phyloP scores from a whole-genome alignment of 805 yeast species.

The Sungouiozyma intestinalis region DNA sequence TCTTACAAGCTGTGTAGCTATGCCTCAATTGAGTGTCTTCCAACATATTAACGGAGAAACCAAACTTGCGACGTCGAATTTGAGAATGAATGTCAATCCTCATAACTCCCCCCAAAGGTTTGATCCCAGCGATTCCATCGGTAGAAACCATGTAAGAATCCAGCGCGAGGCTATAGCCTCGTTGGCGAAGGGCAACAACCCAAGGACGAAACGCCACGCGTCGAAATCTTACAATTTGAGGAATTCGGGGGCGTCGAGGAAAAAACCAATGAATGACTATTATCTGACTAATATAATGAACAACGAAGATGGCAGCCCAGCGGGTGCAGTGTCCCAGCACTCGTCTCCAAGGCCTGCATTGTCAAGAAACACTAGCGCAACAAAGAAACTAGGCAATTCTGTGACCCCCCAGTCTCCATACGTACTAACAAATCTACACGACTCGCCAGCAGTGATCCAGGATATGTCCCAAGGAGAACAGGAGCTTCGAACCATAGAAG shows the following conservation, averaged over 20 bases:
- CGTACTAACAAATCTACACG: slow-evolving; percentile 4
- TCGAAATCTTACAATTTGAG: slow-evolving; percentile 14
- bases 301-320: slow-evolving; percentile 1
- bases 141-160: background rate
- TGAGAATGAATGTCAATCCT: background rate
- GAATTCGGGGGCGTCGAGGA: slow-evolving; percentile 7
- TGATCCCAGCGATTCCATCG: background rate
- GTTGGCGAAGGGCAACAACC: background rate
- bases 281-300: slow-evolving; percentile 1
- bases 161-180: background rate
- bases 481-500: background rate
- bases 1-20: background rate
- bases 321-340: background rate
- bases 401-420: slow-evolving; percentile 7
- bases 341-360: slow-evolving; percentile 1
- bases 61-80: background rate
- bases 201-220: slow-evolving; percentile 19
- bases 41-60: background rate
- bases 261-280: slow-evolving; percentile 15
- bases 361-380: background rate
- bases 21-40: background rate
- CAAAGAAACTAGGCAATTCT: slow-evolving; percentile 2
- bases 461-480: slow-evolving; percentile 2
- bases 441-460: slow-evolving; percentile 2
- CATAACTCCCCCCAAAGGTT: background rate